Evolutionary conservation across 1,284 basidiomycete genomes (phyloP), one percentile per base, ranked within the genome.

Genomic region (Tylopilus sp.): DNA sequence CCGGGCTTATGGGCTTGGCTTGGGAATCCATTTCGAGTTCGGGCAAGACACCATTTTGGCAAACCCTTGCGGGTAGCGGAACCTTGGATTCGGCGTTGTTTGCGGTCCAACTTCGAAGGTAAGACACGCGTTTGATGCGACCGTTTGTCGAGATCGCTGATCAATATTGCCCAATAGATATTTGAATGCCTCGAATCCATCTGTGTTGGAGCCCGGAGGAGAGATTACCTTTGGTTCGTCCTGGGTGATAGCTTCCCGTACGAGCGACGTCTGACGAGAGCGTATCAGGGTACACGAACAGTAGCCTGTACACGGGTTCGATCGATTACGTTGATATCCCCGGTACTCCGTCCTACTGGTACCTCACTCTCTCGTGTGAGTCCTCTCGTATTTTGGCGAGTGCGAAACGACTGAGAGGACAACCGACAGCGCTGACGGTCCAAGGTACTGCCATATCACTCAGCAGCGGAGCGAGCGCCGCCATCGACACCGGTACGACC

Each of bases 401-500:
- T 26, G 7, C 17, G 28, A 33, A 3, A 42, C 14, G 31, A 34
- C 21, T 58, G n/a, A 59, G 18, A 38, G 12, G 15, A 37, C n/a
- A 2, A 31, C 14, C 34, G 9, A 33, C 15, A 66, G 67, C 61
- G 5, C 30, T 66, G 42, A 68, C 59, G 15, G 65, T 70, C 2
- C 67, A 72, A 37, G 67, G 66, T 1, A 55, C 2, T 21, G 33
- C 55, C 1, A 50, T 72, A n/a, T 51, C 65, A 1, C 7, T 69
- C 9, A 49, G 44, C 5, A 50, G 44, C 1, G 37, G 44, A 4
- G 26, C 59, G 12, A 41, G 28, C 14, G 70, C 71, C n/a, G 71
- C 66, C 30, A 74, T 75, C 49, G 73, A 75, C 46, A 75, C 73
- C 2, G 73, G 73, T 21, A 75, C 72, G 2, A 73, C 74, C 14